Conservation (phyloP, 2,329 filamentous ascomycete species). For the Botrytis deweyae region DNA sequence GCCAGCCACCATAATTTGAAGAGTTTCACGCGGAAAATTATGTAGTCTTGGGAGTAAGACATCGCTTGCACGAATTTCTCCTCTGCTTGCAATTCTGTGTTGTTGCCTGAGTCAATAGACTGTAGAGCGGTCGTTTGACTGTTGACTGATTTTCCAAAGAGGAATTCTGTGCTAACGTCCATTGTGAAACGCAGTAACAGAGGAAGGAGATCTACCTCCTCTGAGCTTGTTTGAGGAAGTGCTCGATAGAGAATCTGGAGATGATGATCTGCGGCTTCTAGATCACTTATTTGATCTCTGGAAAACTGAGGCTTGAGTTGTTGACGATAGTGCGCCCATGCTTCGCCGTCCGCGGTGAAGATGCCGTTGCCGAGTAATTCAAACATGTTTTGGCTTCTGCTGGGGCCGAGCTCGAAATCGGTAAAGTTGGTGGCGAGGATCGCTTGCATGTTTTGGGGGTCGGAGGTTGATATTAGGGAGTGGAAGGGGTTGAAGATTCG, state of each 20-base stretch:
- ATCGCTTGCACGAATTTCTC: slow-evolving; percentile 44
- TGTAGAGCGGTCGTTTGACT: slow-evolving; percentile 44
- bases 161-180: slow-evolving; percentile 54
- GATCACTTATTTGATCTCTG: slow-evolving; percentile 38
- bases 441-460: slow-evolving; percentile 39
- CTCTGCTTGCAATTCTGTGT: slow-evolving; percentile 24
- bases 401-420: slow-evolving; percentile 41
- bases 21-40: slow-evolving; percentile 38
- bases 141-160: slow-evolving; percentile 51
- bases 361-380: slow-evolving; percentile 42
- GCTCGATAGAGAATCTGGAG: slow-evolving; percentile 43
- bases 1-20: slow-evolving; percentile 34
- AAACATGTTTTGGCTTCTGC: slow-evolving; percentile 37
- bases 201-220: slow-evolving; percentile 43
- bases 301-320: slow-evolving; percentile 43
- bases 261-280: slow-evolving; percentile 50
- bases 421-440: slow-evolving; percentile 39
- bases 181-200: slow-evolving; percentile 54
- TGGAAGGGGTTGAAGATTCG: slow-evolving; percentile 24
- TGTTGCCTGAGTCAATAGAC: slow-evolving; percentile 29
- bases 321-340: slow-evolving; percentile 43
- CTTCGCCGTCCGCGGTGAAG: slow-evolving; percentile 43
- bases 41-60: slow-evolving; percentile 39
- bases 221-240: slow-evolving; percentile 29
- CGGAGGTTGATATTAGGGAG: slow-evolving; percentile 47